Evolutionary conservation across 2,329 filamentous ascomycete species (phyloP), one percentile per base, ranked within the genome.

Genomic region (Clarireedia homoeocarpa): DNA sequence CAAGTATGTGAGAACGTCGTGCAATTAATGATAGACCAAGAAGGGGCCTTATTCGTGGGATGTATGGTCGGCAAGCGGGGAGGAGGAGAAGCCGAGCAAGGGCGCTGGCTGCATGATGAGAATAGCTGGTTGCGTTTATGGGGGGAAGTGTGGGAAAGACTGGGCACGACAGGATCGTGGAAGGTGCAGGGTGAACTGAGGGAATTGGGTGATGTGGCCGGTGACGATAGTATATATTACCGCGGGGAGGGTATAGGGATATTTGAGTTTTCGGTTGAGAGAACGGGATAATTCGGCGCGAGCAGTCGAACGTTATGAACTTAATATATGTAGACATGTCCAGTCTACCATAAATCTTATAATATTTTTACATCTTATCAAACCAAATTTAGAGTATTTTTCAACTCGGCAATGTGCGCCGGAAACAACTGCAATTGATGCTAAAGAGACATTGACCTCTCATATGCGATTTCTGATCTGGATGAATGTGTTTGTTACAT

Each of bases 21-120:
- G 4, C 34, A 34, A 5, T 30, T 56, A 1, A 14, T 56, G 30
- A 27, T 14, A 3, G 24, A 51, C 10, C 5, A 20, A 5, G 48
- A 52, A 14, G 53, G 53, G 3, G 48, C 48, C 3, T 17, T 56
- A 2, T 56, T 56, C 4, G 53, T 56, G 5, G 53, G 53, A 3
- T 51, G 48, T 2, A 56, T 56, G 53, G 53, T 51, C 0, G 53
- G 53, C 7, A 51, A 47, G 9, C 10, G 9, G 2, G 53, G 53
- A 23, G 53, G 53, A 5, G 53, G 53, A 9, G 26, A 42, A 9
- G 53, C 27, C 1, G 48, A 51, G n/a, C 48, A 51, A 14, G 53
- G 53, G 2, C n/a, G 48, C 15, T 56, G 53, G 53, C 24, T 56
- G 6, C 53, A 56, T 4, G 53, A 56, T 51, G 53, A 44, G 12